phyloP scores from a whole-genome alignment of 2,329 filamentous ascomycete species.

The Cladophialophora yegresii region DNA sequence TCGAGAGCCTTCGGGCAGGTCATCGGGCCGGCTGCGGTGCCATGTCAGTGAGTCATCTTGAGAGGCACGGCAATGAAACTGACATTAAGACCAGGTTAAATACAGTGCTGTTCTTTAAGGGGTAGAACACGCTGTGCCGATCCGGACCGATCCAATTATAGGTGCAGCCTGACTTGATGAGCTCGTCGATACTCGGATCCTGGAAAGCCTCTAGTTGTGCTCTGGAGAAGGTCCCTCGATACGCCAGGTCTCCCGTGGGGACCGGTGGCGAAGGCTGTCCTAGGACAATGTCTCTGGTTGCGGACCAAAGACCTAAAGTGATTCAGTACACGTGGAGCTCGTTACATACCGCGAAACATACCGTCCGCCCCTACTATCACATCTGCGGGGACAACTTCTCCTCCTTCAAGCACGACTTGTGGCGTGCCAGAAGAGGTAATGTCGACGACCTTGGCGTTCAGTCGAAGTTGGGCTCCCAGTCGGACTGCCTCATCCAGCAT shows the following conservation, averaged over 20 bases:
- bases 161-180: slow-evolving; percentile 16
- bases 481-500: slow-evolving; percentile 44
- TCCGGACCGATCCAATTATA: slow-evolving; percentile 22
- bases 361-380: slow-evolving; percentile 54
- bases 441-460: slow-evolving; percentile 36
- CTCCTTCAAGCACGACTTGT: slow-evolving; percentile 32
- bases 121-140: slow-evolving; percentile 22
- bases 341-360: background rate
- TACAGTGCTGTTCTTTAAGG: slow-evolving; percentile 6
- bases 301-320: slow-evolving; percentile 43
- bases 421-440: slow-evolving; percentile 41
- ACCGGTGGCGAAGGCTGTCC: slow-evolving; percentile 49
- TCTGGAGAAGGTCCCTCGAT: slow-evolving; percentile 37
- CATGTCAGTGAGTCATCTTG: background rate
- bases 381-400: slow-evolving; percentile 38
- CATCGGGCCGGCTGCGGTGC: slow-evolving; percentile 12
- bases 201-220: slow-evolving; percentile 15
- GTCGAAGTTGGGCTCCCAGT: slow-evolving; percentile 44
- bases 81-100: slow-evolving; percentile 24
- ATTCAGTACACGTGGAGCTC: background rate
- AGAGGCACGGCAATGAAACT: background rate
- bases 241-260: slow-evolving; percentile 59
- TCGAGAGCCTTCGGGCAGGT: slow-evolving; percentile 13
- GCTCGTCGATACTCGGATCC: slow-evolving; percentile 16
- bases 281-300: slow-evolving; percentile 49